Percentiles rank a stretch among this genome's conserved stretches.
Evolutionary conservation across 1,139 yeast genomes (phyloP).

Genomic region (Suhomyces choctaworum): DNA sequence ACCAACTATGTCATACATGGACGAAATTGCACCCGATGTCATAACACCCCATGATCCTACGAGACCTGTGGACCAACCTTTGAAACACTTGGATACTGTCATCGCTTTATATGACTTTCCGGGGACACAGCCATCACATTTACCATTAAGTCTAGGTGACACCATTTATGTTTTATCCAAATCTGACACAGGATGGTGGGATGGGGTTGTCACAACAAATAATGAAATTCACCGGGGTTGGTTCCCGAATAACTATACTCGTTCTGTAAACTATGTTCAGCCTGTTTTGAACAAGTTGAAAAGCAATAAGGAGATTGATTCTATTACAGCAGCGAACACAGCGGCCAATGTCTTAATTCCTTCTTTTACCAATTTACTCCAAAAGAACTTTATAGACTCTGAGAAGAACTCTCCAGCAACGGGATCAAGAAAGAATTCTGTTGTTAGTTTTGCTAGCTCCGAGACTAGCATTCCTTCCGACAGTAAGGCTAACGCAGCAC

Average conservation of each 20-base stretch:
- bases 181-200: constrained; percentile 74
- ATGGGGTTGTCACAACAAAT: constrained; percentile 53
- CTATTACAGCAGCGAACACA: constrained; percentile 50
- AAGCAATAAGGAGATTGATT: constrained; percentile 44
- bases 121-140: constrained; percentile 46
- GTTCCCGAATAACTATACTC: constrained; percentile 67
- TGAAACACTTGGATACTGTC: constrained; percentile 49
- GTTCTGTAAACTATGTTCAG: constrained; percentile 49
- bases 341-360: constrained; percentile 53
- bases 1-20: constrained; percentile 17
- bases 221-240: constrained; percentile 60
- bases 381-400: constrained; percentile 33
- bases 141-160: constrained; percentile 51
- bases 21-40: constrained; percentile 45
- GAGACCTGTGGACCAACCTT: constrained; percentile 23
- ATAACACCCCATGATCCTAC: constrained; percentile 32
- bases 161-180: constrained; percentile 53
- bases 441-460: constrained; percentile 49
- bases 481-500: constrained; percentile 8
- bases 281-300: constrained; percentile 44
- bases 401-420: constrained; percentile 34
- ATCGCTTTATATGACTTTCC: constrained; percentile 54
- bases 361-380: constrained; percentile 42
- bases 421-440: constrained; percentile 46
- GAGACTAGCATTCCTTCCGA: constrained; percentile 32